Evolutionary conservation across 2,329 filamentous ascomycete species (phyloP).

Genomic region (Aspergillus pseudoglaucus): DNA sequence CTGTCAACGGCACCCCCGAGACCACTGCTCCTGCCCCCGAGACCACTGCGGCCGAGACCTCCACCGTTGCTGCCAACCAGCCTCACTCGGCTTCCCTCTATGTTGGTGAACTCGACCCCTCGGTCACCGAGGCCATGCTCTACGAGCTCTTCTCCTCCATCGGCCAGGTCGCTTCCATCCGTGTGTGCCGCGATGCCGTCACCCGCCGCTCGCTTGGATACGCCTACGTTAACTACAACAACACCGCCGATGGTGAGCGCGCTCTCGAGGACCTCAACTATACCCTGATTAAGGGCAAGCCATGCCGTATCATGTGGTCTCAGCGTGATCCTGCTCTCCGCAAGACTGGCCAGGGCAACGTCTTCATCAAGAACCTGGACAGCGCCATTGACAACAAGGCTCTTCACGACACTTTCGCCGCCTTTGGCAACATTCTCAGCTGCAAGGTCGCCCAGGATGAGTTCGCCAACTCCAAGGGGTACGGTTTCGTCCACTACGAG

Average conservation of each 20-base stretch:
- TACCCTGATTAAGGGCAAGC: conserved; percentile 96
- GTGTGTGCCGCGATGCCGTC: conserved; percentile 98
- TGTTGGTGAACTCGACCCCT: conserved; percentile 95
- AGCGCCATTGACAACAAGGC: conserved; percentile 99
- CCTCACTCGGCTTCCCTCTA: conserved; percentile 97
- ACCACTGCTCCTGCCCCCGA: conserved; percentile 45
- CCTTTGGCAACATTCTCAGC: conserved; percentile 97
- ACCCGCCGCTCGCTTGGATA: conserved; percentile 98
- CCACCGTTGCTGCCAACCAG: conserved; percentile 63
- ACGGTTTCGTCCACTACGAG: conserved; percentile 99
- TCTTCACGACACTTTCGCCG: conserved; percentile 97
- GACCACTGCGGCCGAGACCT: conserved; percentile 35
- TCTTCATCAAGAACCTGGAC: conserved; percentile 99
- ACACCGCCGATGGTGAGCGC: conserved; percentile 91
- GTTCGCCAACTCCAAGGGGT: conserved; percentile 93
- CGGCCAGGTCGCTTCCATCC: conserved; percentile 96
- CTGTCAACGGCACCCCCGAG: conserved; percentile 57
- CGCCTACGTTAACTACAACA: conserved; percentile 99
- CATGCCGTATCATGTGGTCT: conserved; percentile 99
- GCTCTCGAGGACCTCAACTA: conserved; percentile 99
- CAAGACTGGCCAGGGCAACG: conserved; percentile 98
- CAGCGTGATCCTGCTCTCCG: conserved; percentile 97
- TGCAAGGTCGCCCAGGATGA: conserved; percentile 99
- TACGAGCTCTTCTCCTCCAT: conserved; percentile 99
- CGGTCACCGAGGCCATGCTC: conserved; percentile 98